Evolutionary conservation across 495 filamentous ascomycete species (phyloP), one percentile per base, ranked within the genome.

Genomic region (Penicillium maclennaniae): DNA sequence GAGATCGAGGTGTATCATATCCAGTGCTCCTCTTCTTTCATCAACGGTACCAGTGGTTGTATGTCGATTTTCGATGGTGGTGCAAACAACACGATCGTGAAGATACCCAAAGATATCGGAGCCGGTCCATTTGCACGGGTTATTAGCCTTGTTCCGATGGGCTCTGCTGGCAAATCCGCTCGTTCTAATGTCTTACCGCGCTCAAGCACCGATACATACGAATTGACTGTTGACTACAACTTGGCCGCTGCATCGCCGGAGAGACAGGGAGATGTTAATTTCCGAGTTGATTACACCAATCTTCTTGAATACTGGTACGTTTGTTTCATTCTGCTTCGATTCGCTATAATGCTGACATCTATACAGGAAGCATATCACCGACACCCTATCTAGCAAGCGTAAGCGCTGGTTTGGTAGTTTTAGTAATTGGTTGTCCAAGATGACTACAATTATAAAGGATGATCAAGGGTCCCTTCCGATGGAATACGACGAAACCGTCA

Each of bases 261-360:
- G 21, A 36, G 15, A 6, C 15, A 46, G 1, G 50, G 50, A 1
- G 25, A 45, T 20, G 43, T 53, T 0, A 53, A 53, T 34, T 45
- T 53, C 25, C 43, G 42, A 2, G 21, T 53, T 41, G 43, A 53
- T 21, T 53, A 53, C 34, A 53, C 50, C 9, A 53, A 46, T 27
- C 31, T 45, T 1, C 49, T 27, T 16, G 12, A 37, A 31, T 50
- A 42, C 31, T 43, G 25, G 47, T 27, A 43, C n/a, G n/a, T n/a
- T n/a, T n/a, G n/a, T n/a, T n/a, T n/a, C n/a, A n/a, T n/a, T n/a
- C n/a, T n/a, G n/a, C n/a, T n/a, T n/a, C n/a, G n/a, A n/a, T n/a
- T n/a, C n/a, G n/a, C n/a, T n/a, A n/a, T n/a, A n/a, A 14, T 28
- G 26, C 26, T 28, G 26, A 28, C 26, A 5, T 28, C 8, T 28